These are phyloP conservation scores for Halenospora varia DNA, from an alignment of 495 filamentous ascomycete genomes.

Conservation along the genomic window DNA sequence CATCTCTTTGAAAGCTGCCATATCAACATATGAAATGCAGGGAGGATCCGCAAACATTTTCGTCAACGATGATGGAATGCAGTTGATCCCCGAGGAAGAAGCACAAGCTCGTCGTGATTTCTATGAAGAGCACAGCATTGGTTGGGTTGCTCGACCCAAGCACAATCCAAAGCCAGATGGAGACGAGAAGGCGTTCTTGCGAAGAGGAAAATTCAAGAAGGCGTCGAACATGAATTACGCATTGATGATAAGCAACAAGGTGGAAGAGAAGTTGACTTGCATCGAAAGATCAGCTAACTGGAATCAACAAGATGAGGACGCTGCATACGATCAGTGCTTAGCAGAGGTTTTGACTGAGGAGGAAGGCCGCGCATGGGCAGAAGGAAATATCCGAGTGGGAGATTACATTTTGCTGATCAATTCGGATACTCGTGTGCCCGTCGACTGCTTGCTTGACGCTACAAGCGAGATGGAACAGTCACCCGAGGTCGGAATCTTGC, in stretches of 20 bases:
- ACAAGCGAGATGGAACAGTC: constrained; percentile 77
- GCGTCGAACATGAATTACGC: constrained; percentile 73
- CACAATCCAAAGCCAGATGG: constrained; percentile 35
- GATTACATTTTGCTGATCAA: constrained; percentile 77
- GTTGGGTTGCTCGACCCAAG: constrained; percentile 55
- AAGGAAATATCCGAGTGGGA: constrained; percentile 74
- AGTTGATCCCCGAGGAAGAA: constrained; percentile 50
- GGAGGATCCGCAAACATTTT: constrained; percentile 70
- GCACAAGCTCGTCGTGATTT: constrained; percentile 56
- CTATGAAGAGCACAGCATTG: constrained; percentile 59
- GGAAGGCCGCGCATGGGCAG: constrained; percentile 63
- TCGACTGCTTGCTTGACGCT: constrained; percentile 73
- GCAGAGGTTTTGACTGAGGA: constrained; percentile 47
- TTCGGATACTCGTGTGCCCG: constrained; percentile 72
- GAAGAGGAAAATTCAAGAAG: constrained; percentile 69
- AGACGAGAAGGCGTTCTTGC: constrained; percentile 39
- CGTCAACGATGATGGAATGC: constrained; percentile 68
- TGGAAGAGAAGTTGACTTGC: constrained; percentile 51
- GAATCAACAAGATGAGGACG: constrained; percentile 46
- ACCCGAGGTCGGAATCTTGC: constrained; percentile 76
- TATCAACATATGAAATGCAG: constrained; percentile 65
- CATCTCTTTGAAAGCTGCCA: constrained; percentile 56
- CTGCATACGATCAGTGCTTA: constrained; percentile 35
- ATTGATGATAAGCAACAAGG: constrained; percentile 50
- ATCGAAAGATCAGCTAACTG: constrained; percentile 42